phyloP scores from a whole-genome alignment of 495 filamentous ascomycete genomes.

The Trichoderma erinaceum region DNA sequence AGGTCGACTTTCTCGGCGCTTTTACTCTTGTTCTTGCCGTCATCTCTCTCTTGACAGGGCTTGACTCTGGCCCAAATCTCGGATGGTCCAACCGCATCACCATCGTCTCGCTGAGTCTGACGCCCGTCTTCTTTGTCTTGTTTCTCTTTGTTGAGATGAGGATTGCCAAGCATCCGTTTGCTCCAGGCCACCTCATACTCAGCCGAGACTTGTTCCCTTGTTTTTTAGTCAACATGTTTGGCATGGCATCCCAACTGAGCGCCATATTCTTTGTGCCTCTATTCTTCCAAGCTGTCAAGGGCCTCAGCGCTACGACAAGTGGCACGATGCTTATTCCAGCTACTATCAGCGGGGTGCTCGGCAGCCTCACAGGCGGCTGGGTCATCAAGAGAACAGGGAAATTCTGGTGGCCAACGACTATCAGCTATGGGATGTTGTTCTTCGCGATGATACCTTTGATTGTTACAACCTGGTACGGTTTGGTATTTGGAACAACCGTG shows the following conservation, averaged over 20 bases:
- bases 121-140: conserved; percentile 54
- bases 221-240: conserved; percentile 73
- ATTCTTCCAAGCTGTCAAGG: conserved; percentile 71
- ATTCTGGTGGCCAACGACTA: conserved; percentile 70
- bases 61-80: conserved; percentile 74
- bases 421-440: conserved; percentile 46
- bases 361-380: conserved; percentile 62
- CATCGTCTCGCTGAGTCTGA: conserved; percentile 50
- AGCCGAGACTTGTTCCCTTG: conserved; percentile 59
- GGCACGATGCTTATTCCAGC: conserved; percentile 63
- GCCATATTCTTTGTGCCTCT: conserved; percentile 71
- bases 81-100: conserved; percentile 59
- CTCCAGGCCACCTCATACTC: conserved; percentile 71
- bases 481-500: conserved; percentile 43
- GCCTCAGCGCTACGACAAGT: conserved; percentile 56
- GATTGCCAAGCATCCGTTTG: conserved; percentile 71
- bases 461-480: conserved; percentile 30
- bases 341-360: conserved; percentile 56
- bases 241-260: conserved; percentile 59
- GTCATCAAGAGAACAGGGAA: conserved; percentile 71
- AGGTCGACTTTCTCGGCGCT: conserved; percentile 77
- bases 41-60: conserved; percentile 62
- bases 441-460: conserved; percentile 50
- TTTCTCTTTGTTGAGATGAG: conserved; percentile 68
- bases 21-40: conserved; percentile 64